A percentile compares a stretch with the other conserved stretches of the same genome.
Evolutionary conservation across 225 moss, liverwort and hornwort species (phyloP).

Genomic region (Marchantia polymorpha): DNA sequence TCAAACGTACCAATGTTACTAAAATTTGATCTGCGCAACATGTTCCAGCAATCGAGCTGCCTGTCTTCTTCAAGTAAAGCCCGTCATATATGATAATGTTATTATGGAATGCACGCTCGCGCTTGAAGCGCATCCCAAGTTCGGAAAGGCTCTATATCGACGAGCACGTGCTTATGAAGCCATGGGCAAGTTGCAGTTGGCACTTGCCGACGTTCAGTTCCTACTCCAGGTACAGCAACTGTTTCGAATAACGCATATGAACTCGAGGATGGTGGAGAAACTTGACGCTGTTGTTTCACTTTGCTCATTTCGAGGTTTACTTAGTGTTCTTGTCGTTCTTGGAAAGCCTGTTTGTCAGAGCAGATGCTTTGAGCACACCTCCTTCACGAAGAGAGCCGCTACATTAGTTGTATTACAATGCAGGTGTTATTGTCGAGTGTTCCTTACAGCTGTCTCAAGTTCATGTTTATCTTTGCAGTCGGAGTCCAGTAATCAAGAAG

Average conservation of each 20-base stretch:
- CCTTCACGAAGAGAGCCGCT: not conserved
- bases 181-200: slow-evolving; percentile 46
- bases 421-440: not conserved
- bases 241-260: not conserved
- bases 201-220: slow-evolving; percentile 43
- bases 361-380: not conserved
- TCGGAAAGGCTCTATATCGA: slow-evolving; percentile 48
- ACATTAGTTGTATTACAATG: not conserved
- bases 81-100: slow-evolving; percentile 45
- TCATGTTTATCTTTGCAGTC: slow-evolving; percentile 29
- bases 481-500: slow-evolving; percentile 52
- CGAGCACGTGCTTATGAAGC: slow-evolving; percentile 53
- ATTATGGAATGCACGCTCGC: slow-evolving; percentile 44
- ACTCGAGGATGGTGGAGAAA: not conserved
- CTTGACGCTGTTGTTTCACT: not conserved
- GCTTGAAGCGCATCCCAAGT: slow-evolving; percentile 53
- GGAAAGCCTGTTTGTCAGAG: not conserved
- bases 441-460: not conserved
- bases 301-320: not conserved
- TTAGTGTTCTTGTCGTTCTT: not conserved
- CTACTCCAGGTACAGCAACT: slow-evolving; percentile 40
- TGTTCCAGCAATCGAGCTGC: slow-evolving; percentile 52
- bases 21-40: not conserved
- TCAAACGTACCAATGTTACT: too few species aligned
- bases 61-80: slow-evolving; percentile 50